These are phyloP conservation scores for Lactifluus volemus DNA, from an alignment of 768 basidiomycete species.

Conservation along the genomic window DNA sequence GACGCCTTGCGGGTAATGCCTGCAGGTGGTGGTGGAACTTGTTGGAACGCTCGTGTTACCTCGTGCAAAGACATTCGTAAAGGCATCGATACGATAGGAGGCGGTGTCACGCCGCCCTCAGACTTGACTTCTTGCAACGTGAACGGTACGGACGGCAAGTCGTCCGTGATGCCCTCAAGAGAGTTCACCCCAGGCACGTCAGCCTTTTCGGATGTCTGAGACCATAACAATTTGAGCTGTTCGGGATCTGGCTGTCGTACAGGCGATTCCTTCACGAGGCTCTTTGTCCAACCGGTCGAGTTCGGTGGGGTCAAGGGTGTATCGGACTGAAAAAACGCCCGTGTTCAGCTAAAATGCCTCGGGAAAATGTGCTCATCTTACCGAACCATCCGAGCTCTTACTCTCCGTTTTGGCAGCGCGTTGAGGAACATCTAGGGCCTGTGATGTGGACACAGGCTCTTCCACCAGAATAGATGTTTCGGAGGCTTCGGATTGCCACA, in stretches of 20 bases:
- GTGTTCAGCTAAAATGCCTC: constrained; percentile 9
- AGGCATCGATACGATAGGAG: constrained; percentile 46
- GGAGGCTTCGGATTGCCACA: background rate
- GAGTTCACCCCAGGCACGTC: constrained; percentile 65
- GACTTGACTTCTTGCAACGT: constrained; percentile 81
- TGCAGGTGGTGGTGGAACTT: constrained; percentile 59
- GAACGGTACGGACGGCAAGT: constrained; percentile 70
- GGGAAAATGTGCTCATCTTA: constrained; percentile 20
- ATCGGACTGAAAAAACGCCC: constrained; percentile 32
- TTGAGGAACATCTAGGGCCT: background rate
- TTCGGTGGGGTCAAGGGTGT: constrained; percentile 40
- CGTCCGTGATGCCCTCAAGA: constrained; percentile 75
- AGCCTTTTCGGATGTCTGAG: constrained; percentile 66
- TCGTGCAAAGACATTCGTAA: constrained; percentile 76
- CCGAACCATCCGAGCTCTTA: constrained; percentile 48
- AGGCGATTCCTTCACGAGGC: constrained; percentile 57
- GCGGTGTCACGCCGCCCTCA: constrained; percentile 76
- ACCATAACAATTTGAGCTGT: constrained; percentile 79
- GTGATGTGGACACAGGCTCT: background rate
- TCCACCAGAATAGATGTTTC: constrained; percentile 1
- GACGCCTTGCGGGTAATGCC: constrained; percentile 38
- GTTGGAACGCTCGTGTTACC: constrained; percentile 80
- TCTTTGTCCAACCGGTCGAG: constrained; percentile 49
- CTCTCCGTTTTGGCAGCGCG: constrained; percentile 34
- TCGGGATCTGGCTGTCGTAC: constrained; percentile 71